Conservation (phyloP, 208 protist species). For the Trypanosoma conorhini region DNA sequence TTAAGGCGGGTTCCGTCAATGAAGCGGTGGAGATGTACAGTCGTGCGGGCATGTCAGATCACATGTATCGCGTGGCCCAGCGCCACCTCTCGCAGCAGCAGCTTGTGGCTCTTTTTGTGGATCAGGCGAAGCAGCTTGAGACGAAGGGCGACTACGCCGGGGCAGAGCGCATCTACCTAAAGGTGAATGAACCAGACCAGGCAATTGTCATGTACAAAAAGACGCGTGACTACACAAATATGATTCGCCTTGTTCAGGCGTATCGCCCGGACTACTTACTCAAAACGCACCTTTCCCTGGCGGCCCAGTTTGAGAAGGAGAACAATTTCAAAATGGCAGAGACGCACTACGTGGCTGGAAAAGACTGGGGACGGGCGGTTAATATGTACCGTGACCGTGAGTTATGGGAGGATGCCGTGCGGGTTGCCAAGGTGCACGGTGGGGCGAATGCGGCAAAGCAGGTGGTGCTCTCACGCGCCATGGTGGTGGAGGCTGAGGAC, state of each 20-base stretch:
- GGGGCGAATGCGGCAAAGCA: slow-evolving; percentile 94
- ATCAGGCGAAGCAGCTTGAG: slow-evolving; percentile 95
- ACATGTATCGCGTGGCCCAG: slow-evolving; percentile 94
- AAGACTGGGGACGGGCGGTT: slow-evolving; percentile 96
- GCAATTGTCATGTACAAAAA: slow-evolving; percentile 98
- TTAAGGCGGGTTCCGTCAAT: slow-evolving; percentile 83
- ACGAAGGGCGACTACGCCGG: slow-evolving; percentile 92
- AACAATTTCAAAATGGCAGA: slow-evolving; percentile 93
- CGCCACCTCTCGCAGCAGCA: slow-evolving; percentile 90
- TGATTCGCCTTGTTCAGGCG: slow-evolving; percentile 93
- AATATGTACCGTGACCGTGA: slow-evolving; percentile 98
- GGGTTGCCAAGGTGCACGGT: slow-evolving; percentile 96
- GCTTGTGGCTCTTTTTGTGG: slow-evolving; percentile 91
- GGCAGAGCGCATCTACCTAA: slow-evolving; percentile 96
- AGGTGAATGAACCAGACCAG: slow-evolving; percentile 95
- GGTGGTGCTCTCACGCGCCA: slow-evolving; percentile 93
- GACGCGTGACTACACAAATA: slow-evolving; percentile 90
- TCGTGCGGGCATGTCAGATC: slow-evolving; percentile 89
- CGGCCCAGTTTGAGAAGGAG: slow-evolving; percentile 96
- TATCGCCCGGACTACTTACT: slow-evolving; percentile 92
- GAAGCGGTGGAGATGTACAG: slow-evolving; percentile 98
- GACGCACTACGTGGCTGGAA: slow-evolving; percentile 93
- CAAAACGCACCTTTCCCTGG: slow-evolving; percentile 96
- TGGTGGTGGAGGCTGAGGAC: slow-evolving; percentile 93
- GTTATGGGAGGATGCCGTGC: slow-evolving; percentile 97